Base-by-base conservation (phyloP, 208 protist genomes). In the Tritrichomonas foetus region DNA sequence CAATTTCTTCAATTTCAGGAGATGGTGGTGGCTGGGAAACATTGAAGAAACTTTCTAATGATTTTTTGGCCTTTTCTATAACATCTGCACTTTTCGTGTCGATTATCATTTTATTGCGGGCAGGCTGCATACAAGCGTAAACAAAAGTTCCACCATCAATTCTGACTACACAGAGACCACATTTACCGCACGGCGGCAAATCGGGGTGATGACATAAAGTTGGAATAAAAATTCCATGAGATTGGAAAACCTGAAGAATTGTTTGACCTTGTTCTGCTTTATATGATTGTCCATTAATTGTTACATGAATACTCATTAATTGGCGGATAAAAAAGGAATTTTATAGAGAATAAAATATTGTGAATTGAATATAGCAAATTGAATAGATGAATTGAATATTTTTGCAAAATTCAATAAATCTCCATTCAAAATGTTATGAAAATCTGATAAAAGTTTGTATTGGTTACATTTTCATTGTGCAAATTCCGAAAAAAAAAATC, bases 1-100 rank as follows among this genome's bases (percentile, higher is more conserved):
- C 93, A 57, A 95, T 78, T 55, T 95, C 94, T 33, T 94, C 74
- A 9, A 82, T 55, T 41, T 82, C 93, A 33, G 95, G 55, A 30
- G 93, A n/a, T 36, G 33, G 3, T 82, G 74, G 74, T 5, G 50
- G 47, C 41, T 50, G 16, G 30, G 41, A n/a, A 16, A 82, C 20
- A 44, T 82, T 41, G n/a, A 20, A 33, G 41, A 82, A 82, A 20
- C 25, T 82, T 8, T 82, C 16, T 13, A 82, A 36, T 11, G 74
- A 33, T 30, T 82, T 2, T n/a, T 50, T 22, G 11, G 74, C 74
- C 1, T 44, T 36, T 53, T 25, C 30, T 82, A 50, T 82, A 25
- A 82, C 5, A 20, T 82, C 74, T 30, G 16, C 2, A 33, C 41
- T 82, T 3, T 36, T 36, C 2, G 74, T 82, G 47, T 82, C 74